Evolutionary conservation across 164 flowering plant genomes (phyloP), one percentile per base, ranked within the genome.

Genomic region (Macadamia integrifolia): DNA sequence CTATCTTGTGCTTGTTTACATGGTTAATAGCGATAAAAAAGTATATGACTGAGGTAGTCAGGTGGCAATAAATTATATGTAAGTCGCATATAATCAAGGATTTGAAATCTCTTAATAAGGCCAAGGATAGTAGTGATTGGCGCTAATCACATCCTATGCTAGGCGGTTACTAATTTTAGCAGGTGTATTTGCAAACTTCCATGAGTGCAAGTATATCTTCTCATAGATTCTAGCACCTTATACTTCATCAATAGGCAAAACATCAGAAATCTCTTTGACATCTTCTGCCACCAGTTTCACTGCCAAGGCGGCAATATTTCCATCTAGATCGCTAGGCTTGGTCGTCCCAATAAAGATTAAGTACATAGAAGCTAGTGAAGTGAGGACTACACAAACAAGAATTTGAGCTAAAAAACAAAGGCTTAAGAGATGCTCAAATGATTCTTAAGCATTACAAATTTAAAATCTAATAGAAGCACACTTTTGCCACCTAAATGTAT

Each of bases 261-360:
- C 69, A 42, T 69, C 69, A 13, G 60, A 60, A 44, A 78, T 64
- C 65, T 75, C 76, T 70, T 63, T 69, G 67, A 78, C 11, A 23
- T 72, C 81, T 4, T 78, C 74, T 13, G 29, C 35, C 6, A 64
- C 66, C 29, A 75, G 81, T 61, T 75, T 75, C 56, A 78, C 66
- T 9, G 9, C 52, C 58, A 75, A 10, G 0, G 76, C 62, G 18
- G 67, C 69, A 48, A 78, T 44, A 59, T 78, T 78, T 11, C 49
- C 10, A 15, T 72, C 68, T 18, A 75, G 71, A 65, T 78, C 75
- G 62, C 70, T 64, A 30, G 69, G 61, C 42, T 78, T 75, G 0
- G 74, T 78, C 46, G 81, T 78, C 44, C 81, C 78, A 75, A 65
- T 55, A 62, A 1, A 14, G 28, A 5, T 30, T 61, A 4, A 30